Evolutionary conservation across 345 rosid genomes (phyloP), one percentile per base, ranked within the genome.

Genomic region (Eucalyptus guilfoylei): DNA sequence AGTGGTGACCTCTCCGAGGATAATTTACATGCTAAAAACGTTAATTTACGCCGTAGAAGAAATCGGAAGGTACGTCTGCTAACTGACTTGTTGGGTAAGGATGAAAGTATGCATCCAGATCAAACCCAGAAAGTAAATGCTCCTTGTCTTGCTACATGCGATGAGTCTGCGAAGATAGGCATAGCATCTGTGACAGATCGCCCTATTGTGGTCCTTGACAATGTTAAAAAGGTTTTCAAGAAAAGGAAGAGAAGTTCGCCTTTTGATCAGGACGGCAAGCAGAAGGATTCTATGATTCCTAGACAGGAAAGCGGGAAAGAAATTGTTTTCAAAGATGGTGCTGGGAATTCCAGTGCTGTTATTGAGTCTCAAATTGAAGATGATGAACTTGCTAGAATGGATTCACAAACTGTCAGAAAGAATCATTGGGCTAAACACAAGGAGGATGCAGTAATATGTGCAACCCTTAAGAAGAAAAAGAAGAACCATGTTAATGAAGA

Each of bases 21-120:
- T 85, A 87, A 85, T 55, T 88, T 89, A 50, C 90, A 49, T 85
- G 93, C 91, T 90, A 90, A 88, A 67, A 89, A 90, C n/a, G 87
- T 91, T 86, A 91, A 95, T 88, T 87, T 88, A 89, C 96, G 91
- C 90, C 95, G 95, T 30, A 95, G 93, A 86, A 96, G 93, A 95
- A 60, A 93, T 86, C 94, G 94, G 69, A 98, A 96, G 91, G 90
- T 95, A 88, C 96, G 97, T 88, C 92, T 93, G 89, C 92, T 98
- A 54, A 94, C 95, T n/a, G 99, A 98, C 50, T 93, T 98, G 92
- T 87, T 96, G 92, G 89, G 93, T 90, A 90, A 91, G 89, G 89
- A 87, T 64, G 94, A 90, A 58, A 92, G 86, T 88, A 91, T 91
- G 86, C 89, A 88, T 88, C 81, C 37, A 37, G 89, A 89, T 87